phyloP scores from a whole-genome alignment of 169 alveolate species.

The Plasmodium inui region DNA sequence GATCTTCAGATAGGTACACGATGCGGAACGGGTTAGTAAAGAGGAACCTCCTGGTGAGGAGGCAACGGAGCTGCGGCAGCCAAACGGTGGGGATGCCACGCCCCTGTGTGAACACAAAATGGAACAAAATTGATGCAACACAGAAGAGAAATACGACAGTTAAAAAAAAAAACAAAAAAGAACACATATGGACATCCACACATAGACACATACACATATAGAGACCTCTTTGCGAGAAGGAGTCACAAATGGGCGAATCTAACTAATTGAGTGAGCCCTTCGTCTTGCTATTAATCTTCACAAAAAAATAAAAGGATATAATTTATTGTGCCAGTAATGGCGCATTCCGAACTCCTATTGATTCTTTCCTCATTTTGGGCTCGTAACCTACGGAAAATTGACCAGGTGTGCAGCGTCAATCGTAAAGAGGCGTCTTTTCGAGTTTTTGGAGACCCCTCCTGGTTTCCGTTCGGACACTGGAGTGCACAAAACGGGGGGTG shows the following conservation, averaged over 20 bases:
- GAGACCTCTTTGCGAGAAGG: background rate
- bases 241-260: background rate
- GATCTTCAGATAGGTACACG: background rate
- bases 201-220: background rate
- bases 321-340: slow-evolving; percentile 28
- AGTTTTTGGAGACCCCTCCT: background rate
- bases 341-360: background rate
- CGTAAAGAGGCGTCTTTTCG: too few relatives aligned
- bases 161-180: background rate
- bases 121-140: background rate
- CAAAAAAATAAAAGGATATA: background rate
- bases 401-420: background rate
- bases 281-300: background rate
- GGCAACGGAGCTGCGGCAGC: background rate
- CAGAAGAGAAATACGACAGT: background rate
- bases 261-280: background rate
- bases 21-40: background rate
- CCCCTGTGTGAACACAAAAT: background rate
- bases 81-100: background rate
- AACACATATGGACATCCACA: background rate
- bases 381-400: slow-evolving; percentile 38
- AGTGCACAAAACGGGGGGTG: background rate
- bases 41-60: background rate
- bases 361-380: slow-evolving; percentile 51
- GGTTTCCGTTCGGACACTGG: background rate